These are phyloP conservation scores for Cystobasidium tubakii DNA, from an alignment of 768 basidiomycete genomes.

Conservation along the genomic window DNA sequence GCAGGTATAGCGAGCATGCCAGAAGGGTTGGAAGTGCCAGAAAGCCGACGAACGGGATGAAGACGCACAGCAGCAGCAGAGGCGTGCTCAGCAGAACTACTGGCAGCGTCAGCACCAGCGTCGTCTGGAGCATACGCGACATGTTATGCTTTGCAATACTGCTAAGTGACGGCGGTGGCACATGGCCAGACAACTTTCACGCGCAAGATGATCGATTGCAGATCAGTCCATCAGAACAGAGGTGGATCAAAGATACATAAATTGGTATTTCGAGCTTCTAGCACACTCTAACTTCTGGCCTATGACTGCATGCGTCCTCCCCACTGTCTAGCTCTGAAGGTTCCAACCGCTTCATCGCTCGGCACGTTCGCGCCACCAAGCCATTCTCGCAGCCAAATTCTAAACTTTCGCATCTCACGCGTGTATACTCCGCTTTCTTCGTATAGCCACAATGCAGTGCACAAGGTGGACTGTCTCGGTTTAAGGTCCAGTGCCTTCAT, in stretches of 20 bases:
- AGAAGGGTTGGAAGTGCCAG: conserved; percentile 34
- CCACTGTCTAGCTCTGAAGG: conserved; percentile 19
- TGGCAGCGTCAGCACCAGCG: conserved; percentile 23
- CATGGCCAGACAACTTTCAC: not conserved
- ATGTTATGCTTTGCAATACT: not conserved
- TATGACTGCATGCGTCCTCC: no score
- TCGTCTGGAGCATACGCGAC: conserved; percentile 4
- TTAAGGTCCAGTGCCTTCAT: not conserved
- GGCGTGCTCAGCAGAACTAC: conserved; percentile 17
- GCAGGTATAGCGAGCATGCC: conserved; percentile 25
- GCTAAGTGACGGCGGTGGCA: not conserved
- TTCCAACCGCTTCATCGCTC: conserved; percentile 3
- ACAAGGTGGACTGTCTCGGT: not conserved
- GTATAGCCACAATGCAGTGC: conserved; percentile 18
- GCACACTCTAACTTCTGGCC: no score
- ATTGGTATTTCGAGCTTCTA: no score
- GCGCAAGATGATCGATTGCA: not conserved
- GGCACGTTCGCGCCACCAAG: conserved; percentile 11
- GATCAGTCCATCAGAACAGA: not conserved
- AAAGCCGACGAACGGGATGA: conserved; percentile 38
- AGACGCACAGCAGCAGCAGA: conserved; percentile 25
- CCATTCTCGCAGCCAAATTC: conserved; percentile 15
- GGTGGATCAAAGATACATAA: no score
- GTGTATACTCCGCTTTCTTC: conserved; percentile 21
- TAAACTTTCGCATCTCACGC: not conserved